Evolutionary conservation across 345 rosid species (phyloP).

Genomic region (Turritis glabra): DNA sequence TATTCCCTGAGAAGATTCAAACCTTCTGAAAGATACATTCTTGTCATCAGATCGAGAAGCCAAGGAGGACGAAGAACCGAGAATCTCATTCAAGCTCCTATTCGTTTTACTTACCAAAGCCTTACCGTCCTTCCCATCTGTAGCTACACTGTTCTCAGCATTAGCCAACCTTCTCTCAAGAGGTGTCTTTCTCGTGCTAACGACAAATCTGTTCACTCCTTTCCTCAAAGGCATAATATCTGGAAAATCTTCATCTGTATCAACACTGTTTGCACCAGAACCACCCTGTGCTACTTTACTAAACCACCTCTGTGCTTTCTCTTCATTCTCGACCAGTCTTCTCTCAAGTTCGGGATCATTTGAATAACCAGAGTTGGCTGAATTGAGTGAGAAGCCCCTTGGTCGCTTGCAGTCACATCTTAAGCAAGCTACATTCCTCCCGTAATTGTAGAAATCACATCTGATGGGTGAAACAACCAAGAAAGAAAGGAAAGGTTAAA

Average conservation of each 20-base stretch:
- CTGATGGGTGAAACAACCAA: slow-evolving; percentile 42
- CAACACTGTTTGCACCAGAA: slow-evolving; percentile 53
- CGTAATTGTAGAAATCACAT: slow-evolving; percentile 80
- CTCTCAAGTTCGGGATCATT: slow-evolving; percentile 49
- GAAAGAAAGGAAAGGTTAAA: slow-evolving; percentile 16
- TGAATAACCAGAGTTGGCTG: slow-evolving; percentile 36
- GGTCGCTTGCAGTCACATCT: slow-evolving; percentile 95
- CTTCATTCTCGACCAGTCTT: slow-evolving; percentile 71
- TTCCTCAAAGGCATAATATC: slow-evolving; percentile 91
- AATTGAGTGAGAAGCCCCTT: slow-evolving; percentile 41
- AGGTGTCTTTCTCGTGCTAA: slow-evolving; percentile 89
- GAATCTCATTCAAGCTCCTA: slow-evolving; percentile 48
- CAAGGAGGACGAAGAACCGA: slow-evolving; percentile 45
- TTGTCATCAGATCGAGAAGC: slow-evolving; percentile 27
- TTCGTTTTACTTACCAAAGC: slow-evolving; percentile 21
- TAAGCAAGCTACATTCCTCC: slow-evolving; percentile 77
- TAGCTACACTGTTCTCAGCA: slow-evolving; percentile 39
- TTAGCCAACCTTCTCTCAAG: slow-evolving; percentile 71
- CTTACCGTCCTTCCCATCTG: slow-evolving; percentile 23
- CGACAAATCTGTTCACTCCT: slow-evolving; percentile 93
- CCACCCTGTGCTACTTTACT: slow-evolving; percentile 66
- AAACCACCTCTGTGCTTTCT: slow-evolving; percentile 79
- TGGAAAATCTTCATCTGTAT: slow-evolving; percentile 85
- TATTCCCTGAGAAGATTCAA: slow-evolving; percentile 41
- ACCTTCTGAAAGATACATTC: slow-evolving; percentile 32